phyloP scores from a whole-genome alignment of 495 filamentous ascomycete genomes.

The Penicillium robsamsonii region DNA sequence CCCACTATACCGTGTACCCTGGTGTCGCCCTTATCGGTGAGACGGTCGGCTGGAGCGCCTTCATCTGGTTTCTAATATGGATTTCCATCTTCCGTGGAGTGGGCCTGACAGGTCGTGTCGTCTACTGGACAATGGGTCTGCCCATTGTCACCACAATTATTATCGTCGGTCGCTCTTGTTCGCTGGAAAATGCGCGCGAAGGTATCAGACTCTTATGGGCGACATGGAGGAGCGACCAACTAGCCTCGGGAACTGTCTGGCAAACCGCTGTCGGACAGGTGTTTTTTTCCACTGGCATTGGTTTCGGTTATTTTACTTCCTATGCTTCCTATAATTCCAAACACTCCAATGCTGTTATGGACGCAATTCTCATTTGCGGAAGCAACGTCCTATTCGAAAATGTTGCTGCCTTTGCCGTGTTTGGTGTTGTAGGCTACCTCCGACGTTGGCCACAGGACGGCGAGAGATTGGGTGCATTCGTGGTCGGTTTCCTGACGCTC shows the following conservation, averaged over 20 bases:
- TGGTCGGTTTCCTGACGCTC: constrained; percentile 39
- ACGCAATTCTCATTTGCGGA: constrained; percentile 36
- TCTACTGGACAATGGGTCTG: constrained; percentile 46
- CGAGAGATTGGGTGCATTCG: constrained; percentile 35
- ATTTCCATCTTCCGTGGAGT: constrained; percentile 40
- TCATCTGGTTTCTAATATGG: constrained; percentile 42
- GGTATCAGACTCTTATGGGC: constrained; percentile 31
- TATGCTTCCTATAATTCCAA: constrained; percentile 30
- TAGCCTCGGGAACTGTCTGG: constrained; percentile 29
- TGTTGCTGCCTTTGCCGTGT: constrained; percentile 42
- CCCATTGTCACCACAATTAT: constrained; percentile 41
- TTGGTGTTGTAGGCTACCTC: constrained; percentile 41
- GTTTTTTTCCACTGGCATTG: constrained; percentile 29
- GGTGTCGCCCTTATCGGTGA: constrained; percentile 29
- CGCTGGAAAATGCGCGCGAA: constrained; percentile 33
- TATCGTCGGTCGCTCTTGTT: constrained; percentile 33
- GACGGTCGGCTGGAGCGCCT: constrained; percentile 39
- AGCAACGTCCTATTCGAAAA: constrained; percentile 42
- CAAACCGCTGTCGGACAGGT: constrained; percentile 30
- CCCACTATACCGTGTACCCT: constrained; percentile 25
- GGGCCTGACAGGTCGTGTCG: constrained; percentile 40
- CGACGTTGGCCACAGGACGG: constrained; percentile 29
- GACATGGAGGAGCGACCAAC: constrained; percentile 24
- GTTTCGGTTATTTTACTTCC: constrained; percentile 30
- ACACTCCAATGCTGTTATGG: constrained; percentile 39